phyloP scores from a whole-genome alignment of 768 basidiomycete genomes.

The Cubamyces lactineus region DNA sequence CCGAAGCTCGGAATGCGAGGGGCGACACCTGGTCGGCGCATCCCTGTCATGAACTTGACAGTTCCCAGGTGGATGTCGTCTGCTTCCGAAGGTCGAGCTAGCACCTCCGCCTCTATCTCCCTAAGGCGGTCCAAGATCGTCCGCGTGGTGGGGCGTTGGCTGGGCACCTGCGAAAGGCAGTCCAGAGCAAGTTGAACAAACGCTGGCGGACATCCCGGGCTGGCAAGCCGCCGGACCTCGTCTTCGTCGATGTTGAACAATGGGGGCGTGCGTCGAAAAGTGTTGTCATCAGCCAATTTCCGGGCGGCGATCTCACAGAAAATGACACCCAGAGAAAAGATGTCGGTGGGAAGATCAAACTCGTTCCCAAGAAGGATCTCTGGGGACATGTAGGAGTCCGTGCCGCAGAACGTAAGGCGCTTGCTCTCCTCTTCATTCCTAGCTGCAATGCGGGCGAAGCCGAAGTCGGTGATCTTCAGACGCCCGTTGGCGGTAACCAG shows the following conservation, averaged over 20 bases:
- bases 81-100: slow-evolving; percentile 63
- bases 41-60: slow-evolving; percentile 79
- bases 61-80: slow-evolving; percentile 83
- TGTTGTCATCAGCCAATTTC: slow-evolving; percentile 79
- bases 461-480: slow-evolving; percentile 98
- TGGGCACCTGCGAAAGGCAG: slow-evolving; percentile 70
- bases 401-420: slow-evolving; percentile 85
- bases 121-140: slow-evolving; percentile 79
- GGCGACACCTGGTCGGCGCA: slow-evolving; percentile 52
- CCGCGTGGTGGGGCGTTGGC: slow-evolving; percentile 72
- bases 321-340: slow-evolving; percentile 92
- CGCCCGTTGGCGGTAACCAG: slow-evolving; percentile 94
- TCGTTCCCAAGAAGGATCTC: slow-evolving; percentile 91
- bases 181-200: slow-evolving; percentile 80
- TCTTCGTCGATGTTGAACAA: slow-evolving; percentile 74
- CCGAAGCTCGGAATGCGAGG: slow-evolving; percentile 92
- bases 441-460: slow-evolving; percentile 93
- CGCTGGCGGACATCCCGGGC: slow-evolving; percentile 73
- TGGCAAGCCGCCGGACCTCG: slow-evolving; percentile 72
- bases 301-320: slow-evolving; percentile 91
- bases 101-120: slow-evolving; percentile 82
- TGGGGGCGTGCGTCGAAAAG: slow-evolving; percentile 80
- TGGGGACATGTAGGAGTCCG: slow-evolving; percentile 95
- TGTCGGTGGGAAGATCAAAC: slow-evolving; percentile 92
- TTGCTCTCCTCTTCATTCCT: slow-evolving; percentile 89